Evolutionary conservation across 176 grass and related monocot species (phyloP).

Genomic region (Melocanna baccifera): DNA sequence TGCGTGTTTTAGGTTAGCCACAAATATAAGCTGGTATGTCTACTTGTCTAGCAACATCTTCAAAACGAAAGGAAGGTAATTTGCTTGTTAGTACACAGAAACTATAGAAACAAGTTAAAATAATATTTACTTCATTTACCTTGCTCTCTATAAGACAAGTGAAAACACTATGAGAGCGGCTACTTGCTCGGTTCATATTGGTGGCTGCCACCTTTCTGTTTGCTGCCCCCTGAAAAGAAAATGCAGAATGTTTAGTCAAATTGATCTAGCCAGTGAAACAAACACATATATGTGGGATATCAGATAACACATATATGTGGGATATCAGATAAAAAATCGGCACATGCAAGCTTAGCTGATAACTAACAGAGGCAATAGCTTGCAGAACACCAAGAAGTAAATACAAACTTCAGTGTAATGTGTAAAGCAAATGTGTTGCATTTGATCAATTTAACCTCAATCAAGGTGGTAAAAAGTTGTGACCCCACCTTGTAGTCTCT

Average conservation of each 20-base stretch:
- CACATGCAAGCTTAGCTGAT: neutral
- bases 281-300: neutral
- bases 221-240: constrained; percentile 70
- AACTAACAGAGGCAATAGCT: neutral
- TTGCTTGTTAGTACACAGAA: neutral
- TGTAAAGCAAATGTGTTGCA: neutral
- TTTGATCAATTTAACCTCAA: neutral
- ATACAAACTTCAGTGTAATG: neutral
- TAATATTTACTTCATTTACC: constrained; percentile 42
- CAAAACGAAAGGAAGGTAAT: neutral
- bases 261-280: neutral
- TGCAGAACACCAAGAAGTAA: neutral
- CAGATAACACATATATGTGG: neutral
- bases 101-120: constrained; percentile 8
- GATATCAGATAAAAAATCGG: neutral
- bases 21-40: constrained; percentile 15
- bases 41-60: neutral
- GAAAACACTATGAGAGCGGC: constrained; percentile 98
- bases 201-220: constrained; percentile 96
- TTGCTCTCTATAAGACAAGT: constrained; percentile 97
- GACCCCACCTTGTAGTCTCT: neutral
- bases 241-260: neutral
- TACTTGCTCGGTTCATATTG: constrained; percentile 98
- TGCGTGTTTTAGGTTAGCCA: neutral
- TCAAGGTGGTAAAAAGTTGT: neutral